These are phyloP conservation scores for Fusarium pseudocircinatum DNA, from an alignment of 2,329 filamentous ascomycete genomes.

Conservation along the genomic window DNA sequence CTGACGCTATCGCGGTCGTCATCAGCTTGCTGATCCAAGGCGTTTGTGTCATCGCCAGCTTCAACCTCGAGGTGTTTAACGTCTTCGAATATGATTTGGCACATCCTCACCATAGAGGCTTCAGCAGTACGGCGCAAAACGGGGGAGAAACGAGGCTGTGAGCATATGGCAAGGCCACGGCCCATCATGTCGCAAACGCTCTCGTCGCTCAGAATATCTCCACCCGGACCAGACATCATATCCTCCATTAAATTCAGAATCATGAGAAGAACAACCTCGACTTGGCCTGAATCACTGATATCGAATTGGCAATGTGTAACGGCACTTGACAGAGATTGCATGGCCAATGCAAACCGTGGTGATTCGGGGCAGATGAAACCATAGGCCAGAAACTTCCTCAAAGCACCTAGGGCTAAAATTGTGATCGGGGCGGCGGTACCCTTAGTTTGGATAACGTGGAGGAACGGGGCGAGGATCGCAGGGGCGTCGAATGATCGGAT, in stretches of 20 bases:
- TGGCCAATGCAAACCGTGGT: conserved; percentile 87
- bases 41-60: conserved; percentile 71
- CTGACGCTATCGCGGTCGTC: conserved; percentile 79
- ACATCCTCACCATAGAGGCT: conserved; percentile 98
- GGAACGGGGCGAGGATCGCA: conserved; percentile 88
- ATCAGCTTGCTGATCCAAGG: conserved; percentile 72
- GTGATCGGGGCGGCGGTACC: conserved; percentile 97
- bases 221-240: conserved; percentile 94
- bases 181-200: conserved; percentile 99
- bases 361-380: conserved; percentile 86
- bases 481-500: conserved; percentile 90
- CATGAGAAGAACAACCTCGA: conserved; percentile 93
- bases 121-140: conserved; percentile 91
- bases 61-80: conserved; percentile 84
- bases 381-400: conserved; percentile 97
- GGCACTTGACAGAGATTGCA: conserved; percentile 93
- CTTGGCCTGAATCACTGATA: conserved; percentile 91
- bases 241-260: conserved; percentile 98
- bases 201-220: conserved; percentile 94
- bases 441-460: conserved; percentile 95
- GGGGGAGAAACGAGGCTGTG: conserved; percentile 89
- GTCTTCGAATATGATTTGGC: conserved; percentile 96
- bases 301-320: conserved; percentile 99
- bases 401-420: conserved; percentile 89
- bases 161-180: conserved; percentile 95